These are phyloP conservation scores for Mucuna pruriens DNA, from an alignment of 306 rosid genomes.

Conservation along the genomic window DNA sequence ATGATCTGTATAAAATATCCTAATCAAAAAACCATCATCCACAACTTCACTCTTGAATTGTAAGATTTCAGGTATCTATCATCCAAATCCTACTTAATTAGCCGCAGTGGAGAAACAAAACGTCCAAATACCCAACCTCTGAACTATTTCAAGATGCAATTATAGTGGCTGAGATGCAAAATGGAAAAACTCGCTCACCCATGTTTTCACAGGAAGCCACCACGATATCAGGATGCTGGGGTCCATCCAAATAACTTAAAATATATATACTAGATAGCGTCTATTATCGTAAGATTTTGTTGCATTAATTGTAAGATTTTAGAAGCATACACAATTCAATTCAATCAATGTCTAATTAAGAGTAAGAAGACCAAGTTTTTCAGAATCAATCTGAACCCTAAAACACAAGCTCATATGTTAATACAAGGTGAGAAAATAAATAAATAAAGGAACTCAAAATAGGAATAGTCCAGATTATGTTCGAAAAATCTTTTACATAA, in stretches of 20 bases:
- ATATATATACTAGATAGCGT: not conserved
- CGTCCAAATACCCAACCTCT: not conserved
- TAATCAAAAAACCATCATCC: no score
- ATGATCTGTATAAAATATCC: slow-evolving; percentile 57
- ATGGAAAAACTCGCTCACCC: not conserved
- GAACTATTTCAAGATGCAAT: not conserved
- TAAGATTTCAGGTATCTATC: not conserved
- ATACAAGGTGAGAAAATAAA: not conserved
- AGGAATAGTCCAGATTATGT: not conserved
- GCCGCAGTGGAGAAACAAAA: not conserved
- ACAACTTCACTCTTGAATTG: no score
- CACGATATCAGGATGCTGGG: not conserved
- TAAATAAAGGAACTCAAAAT: not conserved
- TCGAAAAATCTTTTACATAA: no score
- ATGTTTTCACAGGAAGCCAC: not conserved
- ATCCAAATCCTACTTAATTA: not conserved
- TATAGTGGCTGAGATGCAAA: not conserved
- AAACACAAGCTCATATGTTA: not conserved
- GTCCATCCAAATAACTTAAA: not conserved
- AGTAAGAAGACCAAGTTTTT: no score
- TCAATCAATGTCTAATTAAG: not conserved
- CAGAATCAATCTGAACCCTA: not conserved
- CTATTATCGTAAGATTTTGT: not conserved
- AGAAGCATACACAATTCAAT: not conserved
- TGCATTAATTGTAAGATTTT: not conserved